phyloP scores from a whole-genome alignment of 139 green algal species.

The Deuterostichococcus epilithicus region DNA sequence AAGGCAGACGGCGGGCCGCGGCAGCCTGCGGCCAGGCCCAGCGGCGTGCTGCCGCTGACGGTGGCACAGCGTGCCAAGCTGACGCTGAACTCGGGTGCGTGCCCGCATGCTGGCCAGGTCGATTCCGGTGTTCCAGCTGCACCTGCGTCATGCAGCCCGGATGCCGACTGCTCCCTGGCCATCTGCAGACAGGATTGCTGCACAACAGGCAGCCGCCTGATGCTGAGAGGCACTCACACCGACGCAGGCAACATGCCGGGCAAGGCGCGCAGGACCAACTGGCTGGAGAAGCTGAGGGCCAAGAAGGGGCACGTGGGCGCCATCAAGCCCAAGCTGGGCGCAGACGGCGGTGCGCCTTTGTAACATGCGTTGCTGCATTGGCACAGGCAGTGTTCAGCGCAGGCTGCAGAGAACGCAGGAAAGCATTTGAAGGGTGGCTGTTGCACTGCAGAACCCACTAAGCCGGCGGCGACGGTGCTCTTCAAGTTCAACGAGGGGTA shows the following conservation, averaged over 20 bases:
- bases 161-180: too few relatives aligned
- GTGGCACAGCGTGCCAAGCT: slow-evolving; percentile 37
- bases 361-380: too few relatives aligned
- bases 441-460: neutral
- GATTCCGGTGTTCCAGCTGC: slow-evolving; percentile 1
- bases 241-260: neutral
- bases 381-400: too few relatives aligned
- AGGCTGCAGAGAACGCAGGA: too few relatives aligned
- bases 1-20: neutral
- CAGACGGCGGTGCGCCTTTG: neutral
- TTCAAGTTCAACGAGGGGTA: slow-evolving; percentile 92
- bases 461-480: slow-evolving; percentile 37
- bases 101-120: neutral
- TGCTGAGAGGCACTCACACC: too few relatives aligned
- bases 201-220: too few relatives aligned
- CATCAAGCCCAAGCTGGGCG: neutral
- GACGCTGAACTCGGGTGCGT: neutral
- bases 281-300: slow-evolving; percentile 29
- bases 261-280: slow-evolving; percentile 24
- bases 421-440: too few relatives aligned
- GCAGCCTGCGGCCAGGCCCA: slow-evolving; percentile 6
- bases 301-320: neutral
- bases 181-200: too few relatives aligned
- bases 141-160: too few relatives aligned
- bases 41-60: slow-evolving; percentile 16